phyloP scores from a whole-genome alignment of 2,329 filamentous ascomycete genomes.

The Xylariaceae sp. region DNA sequence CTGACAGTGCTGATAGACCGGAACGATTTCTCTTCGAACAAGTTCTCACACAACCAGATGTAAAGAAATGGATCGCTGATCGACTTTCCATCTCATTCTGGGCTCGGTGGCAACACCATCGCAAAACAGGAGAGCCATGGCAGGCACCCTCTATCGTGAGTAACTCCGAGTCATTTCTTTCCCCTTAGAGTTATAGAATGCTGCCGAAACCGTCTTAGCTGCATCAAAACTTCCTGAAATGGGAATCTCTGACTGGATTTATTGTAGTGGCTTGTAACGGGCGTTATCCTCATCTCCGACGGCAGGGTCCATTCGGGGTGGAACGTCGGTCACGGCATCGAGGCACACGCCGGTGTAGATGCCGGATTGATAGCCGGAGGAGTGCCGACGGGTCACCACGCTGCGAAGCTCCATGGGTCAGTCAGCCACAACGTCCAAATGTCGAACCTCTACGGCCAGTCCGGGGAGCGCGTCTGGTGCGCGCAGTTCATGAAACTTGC shows the following conservation, averaged over 20 bases:
- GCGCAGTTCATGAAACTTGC: conserved; percentile 15
- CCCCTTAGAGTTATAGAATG: too few species aligned
- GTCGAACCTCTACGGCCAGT: conserved; percentile 10
- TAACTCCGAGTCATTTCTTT: too few species aligned
- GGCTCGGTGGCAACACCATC: conserved; percentile 9
- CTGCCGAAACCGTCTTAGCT: too few species aligned
- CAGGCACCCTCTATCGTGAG: not conserved
- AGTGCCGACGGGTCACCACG: conserved; percentile 5
- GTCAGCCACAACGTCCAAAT: conserved; percentile 4
- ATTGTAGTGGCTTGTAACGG: conserved; percentile 12
- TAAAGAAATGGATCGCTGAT: conserved; percentile 13
- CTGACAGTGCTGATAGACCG: conserved; percentile 1
- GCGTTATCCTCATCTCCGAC: conserved; percentile 10
- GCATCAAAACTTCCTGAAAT: too few species aligned
- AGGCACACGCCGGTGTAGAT: conserved; percentile 7
- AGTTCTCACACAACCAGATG: conserved; percentile 12
- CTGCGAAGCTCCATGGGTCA: conserved; percentile 1
- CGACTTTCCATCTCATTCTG: conserved; percentile 11
- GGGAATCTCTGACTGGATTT: conserved; percentile 1
- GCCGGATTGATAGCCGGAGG: conserved; percentile 5
- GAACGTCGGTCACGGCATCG: conserved; percentile 2
- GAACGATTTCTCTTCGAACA: conserved; percentile 10
- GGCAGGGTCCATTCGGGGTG: conserved; percentile 12
- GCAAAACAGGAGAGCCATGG: conserved; percentile 10
- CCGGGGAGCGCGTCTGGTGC: conserved; percentile 11